Percentiles rank a stretch among this genome's conserved stretches.
phyloP scores from a whole-genome alignment of 208 protist species.

The Leishmania braziliensis region DNA sequence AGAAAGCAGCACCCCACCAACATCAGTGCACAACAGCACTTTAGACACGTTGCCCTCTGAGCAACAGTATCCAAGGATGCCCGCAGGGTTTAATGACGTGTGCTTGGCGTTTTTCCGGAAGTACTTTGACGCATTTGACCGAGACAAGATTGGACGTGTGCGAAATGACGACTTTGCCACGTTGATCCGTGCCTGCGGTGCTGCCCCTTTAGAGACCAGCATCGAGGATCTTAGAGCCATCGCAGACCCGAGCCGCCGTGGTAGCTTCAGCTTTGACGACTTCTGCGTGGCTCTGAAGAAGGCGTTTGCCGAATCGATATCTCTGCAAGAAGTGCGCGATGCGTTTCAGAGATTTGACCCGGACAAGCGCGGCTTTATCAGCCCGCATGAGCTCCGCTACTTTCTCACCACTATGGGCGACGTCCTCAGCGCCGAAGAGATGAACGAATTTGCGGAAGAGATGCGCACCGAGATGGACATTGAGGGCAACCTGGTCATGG shows the following conservation, averaged over 20 bases:
- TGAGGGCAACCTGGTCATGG: conserved; percentile 84
- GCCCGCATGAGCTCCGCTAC: conserved; percentile 92
- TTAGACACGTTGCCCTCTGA: conserved; percentile 14
- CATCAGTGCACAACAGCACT: neutral
- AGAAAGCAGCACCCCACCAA: neutral
- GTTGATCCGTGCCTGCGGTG: conserved; percentile 77
- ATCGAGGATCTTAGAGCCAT: conserved; percentile 50
- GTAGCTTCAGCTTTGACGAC: conserved; percentile 73
- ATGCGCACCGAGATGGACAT: conserved; percentile 87
- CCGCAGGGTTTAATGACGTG: conserved; percentile 45
- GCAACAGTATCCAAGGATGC: conserved; percentile 12
- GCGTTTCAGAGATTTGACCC: conserved; percentile 95
- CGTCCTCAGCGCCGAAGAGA: conserved; percentile 88
- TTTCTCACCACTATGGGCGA: conserved; percentile 96
- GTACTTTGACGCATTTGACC: conserved; percentile 78
- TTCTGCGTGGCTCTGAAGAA: conserved; percentile 75
- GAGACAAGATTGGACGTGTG: conserved; percentile 79
- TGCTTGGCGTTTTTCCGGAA: conserved; percentile 59
- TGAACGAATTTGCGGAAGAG: conserved; percentile 89
- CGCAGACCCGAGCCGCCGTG: conserved; percentile 68
- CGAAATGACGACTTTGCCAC: conserved; percentile 53
- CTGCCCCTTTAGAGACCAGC: conserved; percentile 65
- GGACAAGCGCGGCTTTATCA: conserved; percentile 91
- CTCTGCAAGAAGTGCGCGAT: conserved; percentile 79
- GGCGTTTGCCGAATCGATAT: conserved; percentile 59